Percentiles rank a stretch among this genome's conserved stretches.
Conservation (phyloP, 345 rosid species). For the Carallia brachiata region DNA sequence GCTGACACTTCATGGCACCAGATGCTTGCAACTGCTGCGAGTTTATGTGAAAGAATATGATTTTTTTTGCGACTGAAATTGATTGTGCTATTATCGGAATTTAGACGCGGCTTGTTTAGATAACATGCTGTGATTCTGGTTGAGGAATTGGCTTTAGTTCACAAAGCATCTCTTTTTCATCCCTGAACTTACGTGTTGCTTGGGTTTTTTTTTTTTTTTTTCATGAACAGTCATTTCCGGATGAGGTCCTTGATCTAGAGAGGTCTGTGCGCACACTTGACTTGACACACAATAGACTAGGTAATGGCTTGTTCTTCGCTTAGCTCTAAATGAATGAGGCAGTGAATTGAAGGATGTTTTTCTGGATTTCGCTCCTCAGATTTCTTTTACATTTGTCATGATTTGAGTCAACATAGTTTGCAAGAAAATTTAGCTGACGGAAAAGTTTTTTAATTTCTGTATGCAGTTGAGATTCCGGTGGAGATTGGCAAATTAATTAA, state of each 20-base stretch:
- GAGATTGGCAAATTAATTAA: slow-evolving; percentile 71
- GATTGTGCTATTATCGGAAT: not conserved
- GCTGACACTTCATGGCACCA: no score
- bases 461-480: slow-evolving; percentile 80
- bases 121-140: not conserved
- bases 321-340: not conserved
- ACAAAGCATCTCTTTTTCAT: not conserved
- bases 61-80: no score
- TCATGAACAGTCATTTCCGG: slow-evolving; percentile 71
- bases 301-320: slow-evolving; percentile 35
- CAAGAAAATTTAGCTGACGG: not conserved
- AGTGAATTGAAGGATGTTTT: not conserved
- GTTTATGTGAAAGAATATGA: no score
- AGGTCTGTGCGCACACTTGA: slow-evolving; percentile 84
- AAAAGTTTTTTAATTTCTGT: not conserved
- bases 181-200: not conserved
- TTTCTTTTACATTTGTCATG: not conserved
- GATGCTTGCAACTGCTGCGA: no score
- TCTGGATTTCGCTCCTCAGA: not conserved
- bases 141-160: not conserved
- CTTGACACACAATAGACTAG: slow-evolving; percentile 77
- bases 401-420: not conserved
- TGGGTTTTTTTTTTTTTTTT: slow-evolving; percentile 15
- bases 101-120: not conserved
- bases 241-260: slow-evolving; percentile 69